Conservation (phyloP, 331 rosid species). For the Prunus yedoensis region DNA sequence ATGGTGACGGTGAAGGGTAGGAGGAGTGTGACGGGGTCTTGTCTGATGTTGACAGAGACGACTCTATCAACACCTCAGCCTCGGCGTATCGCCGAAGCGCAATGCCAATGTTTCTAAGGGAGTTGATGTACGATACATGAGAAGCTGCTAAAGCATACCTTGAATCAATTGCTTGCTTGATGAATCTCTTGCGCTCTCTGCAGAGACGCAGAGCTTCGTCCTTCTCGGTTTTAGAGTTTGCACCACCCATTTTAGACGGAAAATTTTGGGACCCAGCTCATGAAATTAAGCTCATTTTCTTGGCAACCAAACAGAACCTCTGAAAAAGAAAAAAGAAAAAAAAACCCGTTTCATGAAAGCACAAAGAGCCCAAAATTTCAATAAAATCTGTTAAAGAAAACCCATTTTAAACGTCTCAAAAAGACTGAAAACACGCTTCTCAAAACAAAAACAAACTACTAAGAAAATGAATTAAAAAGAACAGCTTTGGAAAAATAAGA, state of each 20-base stretch:
- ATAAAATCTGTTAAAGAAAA: background rate
- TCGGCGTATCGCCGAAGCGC: slow-evolving; percentile 82
- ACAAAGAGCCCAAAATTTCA: background rate
- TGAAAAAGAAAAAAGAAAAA: background rate
- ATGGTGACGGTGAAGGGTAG: slow-evolving; percentile 81
- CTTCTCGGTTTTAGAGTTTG: slow-evolving; percentile 69
- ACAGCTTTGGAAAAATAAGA: background rate
- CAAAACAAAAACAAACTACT: background rate
- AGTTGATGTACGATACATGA: slow-evolving; percentile 72
- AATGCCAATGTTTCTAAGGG: slow-evolving; percentile 71
- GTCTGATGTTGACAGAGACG: slow-evolving; percentile 75
- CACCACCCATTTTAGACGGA: slow-evolving; percentile 60
- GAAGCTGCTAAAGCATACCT: slow-evolving; percentile 85
- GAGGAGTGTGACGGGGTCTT: slow-evolving; percentile 90
- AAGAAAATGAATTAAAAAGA: background rate
- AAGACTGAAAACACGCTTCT: background rate
- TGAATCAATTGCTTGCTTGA: slow-evolving; percentile 80
- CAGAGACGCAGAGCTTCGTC: slow-evolving; percentile 77
- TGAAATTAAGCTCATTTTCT: slow-evolving; percentile 23
- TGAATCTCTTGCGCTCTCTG: slow-evolving; percentile 67
- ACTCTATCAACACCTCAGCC: slow-evolving; percentile 77
- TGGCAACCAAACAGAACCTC: slow-evolving; percentile 9
- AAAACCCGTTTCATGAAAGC: background rate
- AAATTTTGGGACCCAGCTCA: slow-evolving; percentile 27
- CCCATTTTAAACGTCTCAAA: background rate